These are phyloP conservation scores for Podaxis sp. DNA, from an alignment of 768 basidiomycete species.

Conservation along the genomic window DNA sequence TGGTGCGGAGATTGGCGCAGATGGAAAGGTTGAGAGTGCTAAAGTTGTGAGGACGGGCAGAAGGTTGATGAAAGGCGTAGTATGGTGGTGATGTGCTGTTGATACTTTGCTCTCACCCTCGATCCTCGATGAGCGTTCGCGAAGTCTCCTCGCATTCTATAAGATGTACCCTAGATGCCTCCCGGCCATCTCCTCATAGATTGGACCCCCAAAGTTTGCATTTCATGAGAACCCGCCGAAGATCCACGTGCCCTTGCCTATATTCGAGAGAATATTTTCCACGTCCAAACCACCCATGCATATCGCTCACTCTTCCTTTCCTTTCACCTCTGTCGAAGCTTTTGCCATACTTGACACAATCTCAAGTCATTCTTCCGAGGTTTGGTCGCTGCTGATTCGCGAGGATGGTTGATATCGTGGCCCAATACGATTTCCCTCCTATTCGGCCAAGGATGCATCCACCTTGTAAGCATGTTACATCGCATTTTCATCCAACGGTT, in stretches of 20 bases:
- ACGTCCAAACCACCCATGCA: slow-evolving; percentile 5
- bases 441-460: neutral
- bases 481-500: neutral
- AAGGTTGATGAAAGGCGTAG: slow-evolving; percentile 66
- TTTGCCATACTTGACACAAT: neutral
- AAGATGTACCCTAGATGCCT: neutral
- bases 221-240: slow-evolving; percentile 18
- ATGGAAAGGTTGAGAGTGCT: slow-evolving; percentile 52
- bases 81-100: slow-evolving; percentile 52
- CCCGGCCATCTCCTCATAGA: neutral
- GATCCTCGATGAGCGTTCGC: neutral
- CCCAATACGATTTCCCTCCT: neutral
- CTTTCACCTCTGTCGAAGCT: slow-evolving; percentile 3
- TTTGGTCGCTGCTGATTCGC: slow-evolving; percentile 2
- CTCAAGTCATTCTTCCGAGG: slow-evolving; percentile 6
- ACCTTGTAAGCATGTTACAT: too few relatives aligned
- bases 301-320: slow-evolving; percentile 11
- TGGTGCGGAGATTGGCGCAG: slow-evolving; percentile 47
- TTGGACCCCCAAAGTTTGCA: slow-evolving; percentile 17
- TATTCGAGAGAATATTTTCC: neutral
- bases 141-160: neutral
- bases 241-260: slow-evolving; percentile 16
- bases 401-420: neutral
- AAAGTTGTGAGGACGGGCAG: slow-evolving; percentile 69
- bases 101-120: neutral